Conservation (phyloP, 108 stramenopile genomes). For the Fragilariopsis cylindrus region DNA sequence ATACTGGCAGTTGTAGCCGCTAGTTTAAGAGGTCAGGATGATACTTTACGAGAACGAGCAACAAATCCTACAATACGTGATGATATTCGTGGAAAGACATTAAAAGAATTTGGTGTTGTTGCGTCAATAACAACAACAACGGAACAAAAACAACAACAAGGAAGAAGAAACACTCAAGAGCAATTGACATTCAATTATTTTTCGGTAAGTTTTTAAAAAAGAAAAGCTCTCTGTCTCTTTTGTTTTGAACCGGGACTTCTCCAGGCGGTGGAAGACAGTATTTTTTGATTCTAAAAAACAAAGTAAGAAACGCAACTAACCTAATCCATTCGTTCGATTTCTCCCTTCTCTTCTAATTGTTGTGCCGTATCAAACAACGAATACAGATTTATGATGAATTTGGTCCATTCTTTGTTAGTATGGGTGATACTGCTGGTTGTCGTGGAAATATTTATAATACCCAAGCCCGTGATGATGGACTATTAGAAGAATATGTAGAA, state of each 20-base stretch:
- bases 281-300: not conserved
- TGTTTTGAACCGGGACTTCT: no score
- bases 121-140: not conserved
- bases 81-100: slow-evolving; percentile 11
- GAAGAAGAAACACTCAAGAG: not conserved
- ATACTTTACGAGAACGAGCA: not conserved
- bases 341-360: not conserved
- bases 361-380: no score
- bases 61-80: slow-evolving; percentile 1
- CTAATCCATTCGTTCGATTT: not conserved
- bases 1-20: no score
- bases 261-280: no score
- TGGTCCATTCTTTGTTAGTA: not conserved
- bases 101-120: slow-evolving; percentile 13
- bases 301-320: not conserved
- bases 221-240: no score
- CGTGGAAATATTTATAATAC: slow-evolving; percentile 11
- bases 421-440: slow-evolving; percentile 10
- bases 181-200: not conserved
- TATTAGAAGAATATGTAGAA: slow-evolving; percentile 15
- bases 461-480: not conserved
- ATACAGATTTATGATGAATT: slow-evolving; percentile 15
- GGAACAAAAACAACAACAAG: no score
- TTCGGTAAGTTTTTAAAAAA: slow-evolving; percentile 5
- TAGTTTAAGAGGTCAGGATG: not conserved